A percentile compares a stretch with the other conserved stretches of the same genome.
phyloP scores from a whole-genome alignment of 345 rosid genomes.

The Firmiana major region DNA sequence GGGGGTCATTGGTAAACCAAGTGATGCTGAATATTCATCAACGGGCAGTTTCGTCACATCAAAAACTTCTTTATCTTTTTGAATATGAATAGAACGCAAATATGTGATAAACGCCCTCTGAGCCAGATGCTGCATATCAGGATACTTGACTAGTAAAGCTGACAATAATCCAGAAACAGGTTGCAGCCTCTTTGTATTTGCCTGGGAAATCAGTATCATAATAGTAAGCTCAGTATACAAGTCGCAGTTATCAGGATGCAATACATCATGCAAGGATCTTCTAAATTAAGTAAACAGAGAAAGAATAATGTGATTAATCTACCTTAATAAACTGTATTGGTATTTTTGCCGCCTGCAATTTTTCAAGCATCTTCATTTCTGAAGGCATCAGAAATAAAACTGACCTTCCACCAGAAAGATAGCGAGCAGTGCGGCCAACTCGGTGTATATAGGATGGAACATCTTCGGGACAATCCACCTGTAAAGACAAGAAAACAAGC shows the following conservation, averaged over 20 bases:
- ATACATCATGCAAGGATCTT: not conserved
- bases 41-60: conserved; percentile 65
- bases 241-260: not conserved
- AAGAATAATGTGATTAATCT: conserved; percentile 2
- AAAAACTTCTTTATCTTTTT: conserved; percentile 83
- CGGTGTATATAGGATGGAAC: conserved; percentile 91
- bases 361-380: conserved; percentile 89
- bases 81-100: conserved; percentile 71
- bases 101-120: conserved; percentile 82
- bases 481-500: conserved; percentile 13
- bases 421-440: conserved; percentile 97
- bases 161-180: conserved; percentile 64
- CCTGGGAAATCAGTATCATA: conserved; percentile 37
- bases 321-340: conserved; percentile 80
- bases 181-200: conserved; percentile 60
- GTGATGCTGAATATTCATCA: conserved; percentile 80
- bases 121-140: conserved; percentile 65
- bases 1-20: conserved; percentile 92
- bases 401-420: conserved; percentile 65
- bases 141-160: conserved; percentile 66
- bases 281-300: not conserved
- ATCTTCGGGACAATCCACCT: conserved; percentile 97
- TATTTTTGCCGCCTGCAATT: conserved; percentile 65
- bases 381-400: conserved; percentile 83
- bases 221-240: conserved; percentile 12